Base-by-base conservation (phyloP, 2,329 filamentous ascomycete species). In the Fusarium veterinarium region DNA sequence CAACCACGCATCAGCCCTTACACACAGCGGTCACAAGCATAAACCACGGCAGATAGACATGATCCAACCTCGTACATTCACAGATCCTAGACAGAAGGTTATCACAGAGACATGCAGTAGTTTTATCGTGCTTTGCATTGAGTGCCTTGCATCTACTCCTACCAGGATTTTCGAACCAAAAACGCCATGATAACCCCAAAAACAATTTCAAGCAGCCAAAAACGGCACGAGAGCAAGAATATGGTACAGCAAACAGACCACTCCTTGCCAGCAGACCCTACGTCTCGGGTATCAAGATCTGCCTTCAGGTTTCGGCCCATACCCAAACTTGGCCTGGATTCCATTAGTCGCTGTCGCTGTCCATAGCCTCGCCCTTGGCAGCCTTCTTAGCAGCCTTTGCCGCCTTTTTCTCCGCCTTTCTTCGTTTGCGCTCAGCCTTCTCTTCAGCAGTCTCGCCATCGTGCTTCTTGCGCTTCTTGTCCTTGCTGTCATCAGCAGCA, bases 391-490 rank as follows among this genome's bases (percentile, higher is more conserved):
- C 85, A 46, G 85, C 84, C 82, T 88, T 88, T 75, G 86, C 85
- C 4, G 87, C 86, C 81, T 89, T 89, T 84, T 89, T 89, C 81
- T 89, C 87, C 4, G 87, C 87, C 84, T 89, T 89, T 79, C 86
- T 84, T 76, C 86, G 85, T 84, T 89, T 89, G 73, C 87, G 86
- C 83, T 89, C 87, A 9, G 87, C 88, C 83, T 89, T 90, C 82
- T 91, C 91, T 79, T 93, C 91, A 31, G 90, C 83, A 20, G 90
- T 92, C 84, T 94, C 91, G 78, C 92, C 92, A 40, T 94, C 91
- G 81, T 93, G 92, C 88, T 95, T 96, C 88, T 94, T 94, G 85
- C 92, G 91, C 83, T 91, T 88, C 82, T 89, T 92, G 84, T 77
- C 85, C 57, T 90, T 89, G 76, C 89, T 87, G 57, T 89, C 87